Conservation (phyloP, 1,284 basidiomycete genomes). For the Anthracocystis panici-leucophaei region DNA sequence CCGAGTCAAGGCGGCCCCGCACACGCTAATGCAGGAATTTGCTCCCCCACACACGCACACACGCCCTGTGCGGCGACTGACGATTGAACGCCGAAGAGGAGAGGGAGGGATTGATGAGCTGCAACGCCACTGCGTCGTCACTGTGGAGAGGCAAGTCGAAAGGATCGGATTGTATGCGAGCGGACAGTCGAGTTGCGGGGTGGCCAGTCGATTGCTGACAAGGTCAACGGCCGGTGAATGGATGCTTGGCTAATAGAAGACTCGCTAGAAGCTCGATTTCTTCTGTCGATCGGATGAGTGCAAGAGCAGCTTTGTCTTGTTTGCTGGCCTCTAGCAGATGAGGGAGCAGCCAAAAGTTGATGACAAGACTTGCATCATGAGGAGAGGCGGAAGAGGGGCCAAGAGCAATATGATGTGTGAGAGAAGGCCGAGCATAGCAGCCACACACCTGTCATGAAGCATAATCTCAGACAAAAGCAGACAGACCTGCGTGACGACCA, state of each 20-base stretch:
- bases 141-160: neutral
- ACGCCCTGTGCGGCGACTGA: neutral
- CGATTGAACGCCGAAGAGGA: neutral
- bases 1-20: neutral
- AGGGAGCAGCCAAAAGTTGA: too few relatives aligned
- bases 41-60: slow-evolving; percentile 1
- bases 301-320: too few relatives aligned
- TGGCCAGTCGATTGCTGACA: neutral
- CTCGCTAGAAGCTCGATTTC: too few relatives aligned
- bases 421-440: too few relatives aligned
- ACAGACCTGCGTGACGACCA: slow-evolving; percentile 11
- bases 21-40: neutral
- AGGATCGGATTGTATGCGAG: neutral
- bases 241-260: too few relatives aligned
- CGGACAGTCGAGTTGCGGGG: neutral
- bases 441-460: too few relatives aligned
- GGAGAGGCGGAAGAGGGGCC: too few relatives aligned
- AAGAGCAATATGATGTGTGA: too few relatives aligned
- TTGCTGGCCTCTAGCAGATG: too few relatives aligned
- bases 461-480: neutral
- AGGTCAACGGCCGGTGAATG: neutral
- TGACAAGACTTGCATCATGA: too few relatives aligned
- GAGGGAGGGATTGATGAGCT: neutral
- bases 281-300: too few relatives aligned
- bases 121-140: neutral